Evolutionary conservation across 805 yeast species (phyloP), one percentile per base, ranked within the genome.

Genomic region (Helenozyma baotianmanensis): DNA sequence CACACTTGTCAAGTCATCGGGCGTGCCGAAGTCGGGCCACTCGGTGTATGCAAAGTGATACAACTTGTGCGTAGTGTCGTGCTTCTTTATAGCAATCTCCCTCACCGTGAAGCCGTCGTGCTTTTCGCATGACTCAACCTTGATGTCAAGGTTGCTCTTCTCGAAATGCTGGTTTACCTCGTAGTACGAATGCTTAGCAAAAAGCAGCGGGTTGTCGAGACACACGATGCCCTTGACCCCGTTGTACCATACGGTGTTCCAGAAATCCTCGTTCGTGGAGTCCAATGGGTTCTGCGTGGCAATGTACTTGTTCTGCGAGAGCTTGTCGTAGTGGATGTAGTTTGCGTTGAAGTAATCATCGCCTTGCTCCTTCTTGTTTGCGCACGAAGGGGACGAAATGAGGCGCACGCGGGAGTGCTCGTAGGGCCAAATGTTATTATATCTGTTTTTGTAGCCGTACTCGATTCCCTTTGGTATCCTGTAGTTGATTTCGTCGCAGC

Each of bases 351-450:
- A 63, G 46, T 68, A 68, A 38, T 68, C 73, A 39, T 63, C 68
- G 12, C 35, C 38, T 2, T 35, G 39, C 9, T 45, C 49, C 9
- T 42, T 28, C 25, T 23, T 40, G 9, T 23, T 23, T 2, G 39
- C n/a, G 14, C 40, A 33, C 12, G 47, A 45, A 6, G 53, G 54
- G 4, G 51, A 42, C 16, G 43, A 42, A 19, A 43, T 43, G 21
- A 85, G 61, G 38, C 74, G 74, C 9, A 90, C 96, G 37, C 96
- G 67, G 4, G 94, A 74, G 49, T 84, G 90, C 51, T 85, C 94
- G 57, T 76, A 89, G 4, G 95, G 88, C 50, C 83, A 81, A 26
- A 89, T 84, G 54, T 89, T 95, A 48, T 84, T 82, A 64, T 89
- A 89, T 39, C 97, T 62, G 56, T 89, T 87, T 51, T 88, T 88